Evolutionary conservation across 768 basidiomycete genomes (phyloP).

Genomic region (Kwoniella sp.): DNA sequence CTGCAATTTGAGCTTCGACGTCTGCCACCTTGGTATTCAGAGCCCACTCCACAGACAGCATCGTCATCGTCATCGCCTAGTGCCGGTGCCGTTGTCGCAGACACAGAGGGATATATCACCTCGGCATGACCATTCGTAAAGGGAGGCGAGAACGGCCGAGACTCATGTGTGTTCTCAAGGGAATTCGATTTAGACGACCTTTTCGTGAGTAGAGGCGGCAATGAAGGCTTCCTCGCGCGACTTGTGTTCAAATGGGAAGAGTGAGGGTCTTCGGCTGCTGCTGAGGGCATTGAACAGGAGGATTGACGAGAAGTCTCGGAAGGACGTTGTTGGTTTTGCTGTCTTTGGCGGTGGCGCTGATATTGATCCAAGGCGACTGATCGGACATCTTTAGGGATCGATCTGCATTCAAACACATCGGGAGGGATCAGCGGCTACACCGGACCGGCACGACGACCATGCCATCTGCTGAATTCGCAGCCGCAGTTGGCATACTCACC

Average conservation of each 20-base stretch:
- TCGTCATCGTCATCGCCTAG: too few relatives aligned
- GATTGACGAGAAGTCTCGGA: neutral
- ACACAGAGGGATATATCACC: conserved; percentile 11
- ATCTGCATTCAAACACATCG: too few relatives aligned
- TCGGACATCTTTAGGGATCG: conserved; percentile 28
- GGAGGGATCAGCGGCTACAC: too few relatives aligned
- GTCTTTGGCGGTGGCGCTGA: neutral
- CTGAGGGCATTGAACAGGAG: neutral
- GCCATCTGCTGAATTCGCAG: too few relatives aligned
- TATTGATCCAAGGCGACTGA: conserved; percentile 16
- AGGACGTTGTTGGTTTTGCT: neutral
- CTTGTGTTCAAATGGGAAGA: neutral
- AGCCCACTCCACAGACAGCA: too few relatives aligned
- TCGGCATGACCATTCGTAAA: conserved; percentile 42
- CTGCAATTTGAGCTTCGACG: neutral
- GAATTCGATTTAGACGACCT: conserved; percentile 11
- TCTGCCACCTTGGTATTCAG: neutral
- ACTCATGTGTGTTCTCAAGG: conserved; percentile 33
- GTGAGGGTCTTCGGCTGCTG: neutral
- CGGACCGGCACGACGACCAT: too few relatives aligned
- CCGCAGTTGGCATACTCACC: too few relatives aligned
- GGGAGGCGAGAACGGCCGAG: conserved; percentile 36
- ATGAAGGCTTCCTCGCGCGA: neutral
- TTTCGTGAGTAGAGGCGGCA: conserved; percentile 6
- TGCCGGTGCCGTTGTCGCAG: neutral